phyloP scores from a whole-genome alignment of 257 asterid genomes.

The Thymus quinquecostatus region DNA sequence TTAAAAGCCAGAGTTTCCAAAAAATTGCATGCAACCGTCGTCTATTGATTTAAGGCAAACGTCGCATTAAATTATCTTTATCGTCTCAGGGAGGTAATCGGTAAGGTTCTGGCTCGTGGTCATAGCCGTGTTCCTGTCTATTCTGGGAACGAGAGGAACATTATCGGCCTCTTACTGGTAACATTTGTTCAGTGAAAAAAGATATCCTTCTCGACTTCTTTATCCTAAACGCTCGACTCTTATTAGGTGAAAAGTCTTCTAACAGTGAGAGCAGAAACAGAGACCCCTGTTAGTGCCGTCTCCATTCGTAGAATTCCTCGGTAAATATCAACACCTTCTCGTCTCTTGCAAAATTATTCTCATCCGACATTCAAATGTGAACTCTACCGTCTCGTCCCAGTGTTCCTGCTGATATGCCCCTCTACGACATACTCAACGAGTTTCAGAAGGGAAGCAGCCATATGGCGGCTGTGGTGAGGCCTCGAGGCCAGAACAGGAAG shows the following conservation, averaged over 20 bases:
- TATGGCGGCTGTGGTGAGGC: slow-evolving; percentile 91
- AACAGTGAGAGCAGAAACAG: slow-evolving; percentile 88
- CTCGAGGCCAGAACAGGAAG: slow-evolving; percentile 45
- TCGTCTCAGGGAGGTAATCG: slow-evolving; percentile 85
- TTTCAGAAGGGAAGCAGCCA: slow-evolving; percentile 95
- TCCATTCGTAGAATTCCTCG: slow-evolving; percentile 94
- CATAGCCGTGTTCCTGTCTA: slow-evolving; percentile 97
- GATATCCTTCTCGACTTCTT: neutral
- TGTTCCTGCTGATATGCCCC: slow-evolving; percentile 94
- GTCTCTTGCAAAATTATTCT: too few relatives aligned
- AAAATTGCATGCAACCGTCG: too few relatives aligned
- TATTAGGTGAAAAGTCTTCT: slow-evolving; percentile 88
- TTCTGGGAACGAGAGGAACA: slow-evolving; percentile 75
- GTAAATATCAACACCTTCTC: slow-evolving; percentile 33
- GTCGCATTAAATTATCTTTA: neutral
- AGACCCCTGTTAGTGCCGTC: slow-evolving; percentile 90
- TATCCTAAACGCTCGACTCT: slow-evolving; percentile 12
- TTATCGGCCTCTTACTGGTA: slow-evolving; percentile 91
- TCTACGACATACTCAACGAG: slow-evolving; percentile 87
- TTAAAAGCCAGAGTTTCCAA: too few relatives aligned
- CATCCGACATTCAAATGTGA: too few relatives aligned
- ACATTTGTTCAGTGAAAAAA: slow-evolving; percentile 14
- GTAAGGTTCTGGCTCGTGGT: slow-evolving; percentile 91
- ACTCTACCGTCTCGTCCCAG: slow-evolving; percentile 42
- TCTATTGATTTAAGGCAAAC: neutral